A percentile compares a stretch with the other conserved stretches of the same genome.
These are phyloP conservation scores for Protea cynaroides DNA, from an alignment of 164 flowering plant genomes.

Conservation along the genomic window DNA sequence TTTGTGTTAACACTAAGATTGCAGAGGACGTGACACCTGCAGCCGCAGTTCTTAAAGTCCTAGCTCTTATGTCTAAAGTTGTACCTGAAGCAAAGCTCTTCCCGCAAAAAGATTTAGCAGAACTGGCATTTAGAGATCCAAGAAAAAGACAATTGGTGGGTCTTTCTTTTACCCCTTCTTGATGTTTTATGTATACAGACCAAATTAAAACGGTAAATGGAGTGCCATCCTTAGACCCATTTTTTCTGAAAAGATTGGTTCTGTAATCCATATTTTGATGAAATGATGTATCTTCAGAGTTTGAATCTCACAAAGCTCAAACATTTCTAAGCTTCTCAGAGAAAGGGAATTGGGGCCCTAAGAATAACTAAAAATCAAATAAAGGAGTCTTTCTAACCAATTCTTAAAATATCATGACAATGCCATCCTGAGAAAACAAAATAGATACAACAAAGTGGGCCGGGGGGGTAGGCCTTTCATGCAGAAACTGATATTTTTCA, in stretches of 20 bases:
- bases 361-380: background rate
- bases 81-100: conserved; percentile 75
- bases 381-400: background rate
- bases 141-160: conserved; percentile 66
- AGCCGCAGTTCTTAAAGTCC: conserved; percentile 34
- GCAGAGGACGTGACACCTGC: conserved; percentile 74
- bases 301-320: no score
- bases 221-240: background rate
- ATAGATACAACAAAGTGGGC: background rate
- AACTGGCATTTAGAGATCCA: conserved; percentile 66
- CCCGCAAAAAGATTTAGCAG: conserved; percentile 65
- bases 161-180: conserved; percentile 4
- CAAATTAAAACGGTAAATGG: background rate
- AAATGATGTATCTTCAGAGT: no score
- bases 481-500: no score
- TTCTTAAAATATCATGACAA: background rate
- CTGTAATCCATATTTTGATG: no score
- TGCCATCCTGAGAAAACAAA: background rate
- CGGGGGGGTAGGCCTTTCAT: no score
- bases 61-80: conserved; percentile 47
- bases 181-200: no score
- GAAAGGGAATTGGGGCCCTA: background rate
- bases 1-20: conserved; percentile 49
- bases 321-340: background rate
- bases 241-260: background rate